A percentile compares a stretch with the other conserved stretches of the same genome.
phyloP scores from a whole-genome alignment of 2,329 filamentous ascomycete species.

The Aspergillus sp. region DNA sequence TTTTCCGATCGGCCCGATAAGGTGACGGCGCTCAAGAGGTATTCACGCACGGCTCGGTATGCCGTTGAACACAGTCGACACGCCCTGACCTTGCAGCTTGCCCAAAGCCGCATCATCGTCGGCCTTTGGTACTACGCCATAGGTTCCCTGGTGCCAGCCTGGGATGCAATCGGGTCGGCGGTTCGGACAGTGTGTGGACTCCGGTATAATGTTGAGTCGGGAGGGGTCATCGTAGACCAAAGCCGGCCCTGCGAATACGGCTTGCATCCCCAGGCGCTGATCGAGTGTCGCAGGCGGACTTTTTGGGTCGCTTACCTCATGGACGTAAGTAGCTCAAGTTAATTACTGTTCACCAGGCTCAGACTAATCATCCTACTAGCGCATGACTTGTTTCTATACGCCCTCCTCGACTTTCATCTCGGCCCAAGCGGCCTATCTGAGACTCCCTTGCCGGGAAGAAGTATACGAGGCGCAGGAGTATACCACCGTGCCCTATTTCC shows the following conservation, averaged over 20 bases:
- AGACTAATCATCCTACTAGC: conserved; percentile 37
- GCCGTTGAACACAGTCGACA: conserved; percentile 56
- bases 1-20: conserved; percentile 54
- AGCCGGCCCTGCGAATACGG: conserved; percentile 56
- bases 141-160: conserved; percentile 60
- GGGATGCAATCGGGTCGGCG: conserved; percentile 65
- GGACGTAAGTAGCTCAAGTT: conserved; percentile 52
- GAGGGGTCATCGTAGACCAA: conserved; percentile 50
- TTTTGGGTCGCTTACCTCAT: conserved; percentile 72
- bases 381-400: conserved; percentile 62
- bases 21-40: conserved; percentile 49
- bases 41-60: conserved; percentile 59
- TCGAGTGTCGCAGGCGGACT: conserved; percentile 68
- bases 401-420: conserved; percentile 59
- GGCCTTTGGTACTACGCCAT: conserved; percentile 66
- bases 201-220: conserved; percentile 64
- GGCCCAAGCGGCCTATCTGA: conserved; percentile 66
- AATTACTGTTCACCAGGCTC: conserved; percentile 9
- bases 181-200: conserved; percentile 61
- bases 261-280: conserved; percentile 59
- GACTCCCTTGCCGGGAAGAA: conserved; percentile 63
- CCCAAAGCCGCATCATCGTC: conserved; percentile 68
- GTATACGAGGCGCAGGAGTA: conserved; percentile 64
- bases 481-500: conserved; percentile 62
- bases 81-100: conserved; percentile 61